Evolutionary conservation across 805 yeast species (phyloP).

Genomic region (Sugiyamaella americana): DNA sequence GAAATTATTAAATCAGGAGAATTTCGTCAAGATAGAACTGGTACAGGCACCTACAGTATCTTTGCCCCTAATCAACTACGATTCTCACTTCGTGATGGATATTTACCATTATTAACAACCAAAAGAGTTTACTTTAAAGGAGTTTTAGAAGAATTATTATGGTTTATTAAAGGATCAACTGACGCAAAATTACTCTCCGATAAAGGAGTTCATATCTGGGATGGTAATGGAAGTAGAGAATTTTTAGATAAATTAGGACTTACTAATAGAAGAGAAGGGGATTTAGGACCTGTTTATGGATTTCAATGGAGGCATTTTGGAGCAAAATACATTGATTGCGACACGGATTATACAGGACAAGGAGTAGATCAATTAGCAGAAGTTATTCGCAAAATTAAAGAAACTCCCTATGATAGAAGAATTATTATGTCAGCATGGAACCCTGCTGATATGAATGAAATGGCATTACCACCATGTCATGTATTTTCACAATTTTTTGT

Average conservation of each 20-base stretch:
- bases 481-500: conserved; percentile 95
- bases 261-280: conserved; percentile 78
- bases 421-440: conserved; percentile 97
- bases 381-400: conserved; percentile 71
- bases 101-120: conserved; percentile 86
- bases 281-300: conserved; percentile 96
- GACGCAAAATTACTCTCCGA: conserved; percentile 75
- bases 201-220: conserved; percentile 96
- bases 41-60: conserved; percentile 86
- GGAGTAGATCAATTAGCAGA: conserved; percentile 88
- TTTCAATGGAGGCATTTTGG: conserved; percentile 99
- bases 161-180: conserved; percentile 90
- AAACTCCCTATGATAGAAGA: conserved; percentile 90
- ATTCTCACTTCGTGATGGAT: conserved; percentile 63
- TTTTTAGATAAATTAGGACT: conserved; percentile 81
- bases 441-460: conserved; percentile 85
- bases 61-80: conserved; percentile 96
- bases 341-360: conserved; percentile 76
- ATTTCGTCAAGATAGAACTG: conserved; percentile 90
- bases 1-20: conserved; percentile 81
- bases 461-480: conserved; percentile 99
- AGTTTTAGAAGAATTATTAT: conserved; percentile 78
- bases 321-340: conserved; percentile 82
- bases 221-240: conserved; percentile 94
- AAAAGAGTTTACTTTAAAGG: conserved; percentile 88